phyloP scores from a whole-genome alignment of 1,284 basidiomycete species.

The Chiua sp. region DNA sequence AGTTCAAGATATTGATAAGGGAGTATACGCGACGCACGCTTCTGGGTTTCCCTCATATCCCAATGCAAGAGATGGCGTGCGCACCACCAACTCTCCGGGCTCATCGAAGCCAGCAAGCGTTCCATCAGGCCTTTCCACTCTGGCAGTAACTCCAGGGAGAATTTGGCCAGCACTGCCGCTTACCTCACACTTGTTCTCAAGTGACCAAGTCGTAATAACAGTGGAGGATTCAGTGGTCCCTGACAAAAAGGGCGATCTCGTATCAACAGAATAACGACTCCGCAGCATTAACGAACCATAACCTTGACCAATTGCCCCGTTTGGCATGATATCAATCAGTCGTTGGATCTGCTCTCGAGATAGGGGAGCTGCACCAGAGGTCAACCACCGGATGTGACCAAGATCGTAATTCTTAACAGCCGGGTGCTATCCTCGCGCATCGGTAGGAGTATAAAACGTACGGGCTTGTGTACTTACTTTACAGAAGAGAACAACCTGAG shows the following conservation, averaged over 20 bases:
- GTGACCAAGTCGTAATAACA: conserved; percentile 38
- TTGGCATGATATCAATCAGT: conserved; percentile 51
- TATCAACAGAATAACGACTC: not conserved
- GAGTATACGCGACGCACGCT: conserved; percentile 59
- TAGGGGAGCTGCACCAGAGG: conserved; percentile 68
- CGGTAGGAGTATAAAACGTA: conserved; percentile 2
- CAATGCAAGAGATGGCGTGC: conserved; percentile 62
- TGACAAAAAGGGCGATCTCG: conserved; percentile 5
- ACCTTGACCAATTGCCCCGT: conserved; percentile 52
- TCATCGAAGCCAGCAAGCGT: conserved; percentile 64
- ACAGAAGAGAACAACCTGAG: conserved; percentile 58
- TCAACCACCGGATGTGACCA: conserved; percentile 51
- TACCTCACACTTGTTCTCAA: conserved; percentile 50
- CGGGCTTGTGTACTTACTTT: conserved; percentile 49
- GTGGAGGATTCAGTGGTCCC: conserved; percentile 53
- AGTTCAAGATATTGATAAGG: not conserved
- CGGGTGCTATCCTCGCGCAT: conserved; percentile 48
- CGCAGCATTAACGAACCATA: conserved; percentile 45
- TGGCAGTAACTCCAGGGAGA: conserved; percentile 56
- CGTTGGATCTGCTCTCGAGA: conserved; percentile 54
- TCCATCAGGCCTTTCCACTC: conserved; percentile 66
- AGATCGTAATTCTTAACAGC: conserved; percentile 61
- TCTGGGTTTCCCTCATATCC: conserved; percentile 62
- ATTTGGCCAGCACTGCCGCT: conserved; percentile 64
- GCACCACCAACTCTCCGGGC: conserved; percentile 68